These are phyloP conservation scores for Trichosporon sp. DNA, from an alignment of 1,284 basidiomycete species.

Conservation along the genomic window DNA sequence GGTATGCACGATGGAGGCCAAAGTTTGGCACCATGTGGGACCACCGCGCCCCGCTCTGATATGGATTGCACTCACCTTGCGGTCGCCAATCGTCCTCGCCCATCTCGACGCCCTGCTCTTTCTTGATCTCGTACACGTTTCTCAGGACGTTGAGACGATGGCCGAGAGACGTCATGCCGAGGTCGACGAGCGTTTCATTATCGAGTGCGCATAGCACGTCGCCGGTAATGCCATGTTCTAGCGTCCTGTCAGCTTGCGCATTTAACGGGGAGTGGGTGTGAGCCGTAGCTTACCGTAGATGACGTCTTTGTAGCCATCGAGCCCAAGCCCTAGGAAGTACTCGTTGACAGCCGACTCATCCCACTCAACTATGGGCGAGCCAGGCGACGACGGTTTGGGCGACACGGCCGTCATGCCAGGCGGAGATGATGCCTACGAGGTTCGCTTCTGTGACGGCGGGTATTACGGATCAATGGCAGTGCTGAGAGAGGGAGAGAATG, in stretches of 20 bases:
- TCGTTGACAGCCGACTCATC: constrained; percentile 76
- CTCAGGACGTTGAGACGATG: constrained; percentile 86
- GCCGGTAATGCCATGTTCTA: constrained; percentile 87
- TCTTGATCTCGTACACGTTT: constrained; percentile 83
- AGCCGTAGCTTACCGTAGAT: constrained; percentile 54
- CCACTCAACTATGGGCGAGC: constrained; percentile 64
- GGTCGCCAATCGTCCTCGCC: constrained; percentile 85
- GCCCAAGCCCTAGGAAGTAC: constrained; percentile 73
- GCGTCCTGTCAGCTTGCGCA: constrained; percentile 16
- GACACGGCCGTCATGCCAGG: constrained; percentile 37
- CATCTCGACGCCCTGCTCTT: constrained; percentile 77
- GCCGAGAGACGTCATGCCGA: constrained; percentile 81
- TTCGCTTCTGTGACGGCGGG: neutral
- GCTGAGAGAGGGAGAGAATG: neutral
- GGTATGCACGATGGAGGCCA: neutral
- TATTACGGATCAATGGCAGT: neutral
- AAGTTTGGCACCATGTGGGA: constrained; percentile 8
- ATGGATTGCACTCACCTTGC: constrained; percentile 67
- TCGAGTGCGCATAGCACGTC: constrained; percentile 82
- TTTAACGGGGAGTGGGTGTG: neutral
- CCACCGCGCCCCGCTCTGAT: neutral
- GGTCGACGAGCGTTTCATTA: constrained; percentile 75
- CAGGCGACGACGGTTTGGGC: constrained; percentile 33
- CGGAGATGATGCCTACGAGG: neutral
- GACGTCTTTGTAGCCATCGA: constrained; percentile 72